Evolutionary conservation across 768 basidiomycete genomes (phyloP).

Genomic region (Lyophyllum shimeji): DNA sequence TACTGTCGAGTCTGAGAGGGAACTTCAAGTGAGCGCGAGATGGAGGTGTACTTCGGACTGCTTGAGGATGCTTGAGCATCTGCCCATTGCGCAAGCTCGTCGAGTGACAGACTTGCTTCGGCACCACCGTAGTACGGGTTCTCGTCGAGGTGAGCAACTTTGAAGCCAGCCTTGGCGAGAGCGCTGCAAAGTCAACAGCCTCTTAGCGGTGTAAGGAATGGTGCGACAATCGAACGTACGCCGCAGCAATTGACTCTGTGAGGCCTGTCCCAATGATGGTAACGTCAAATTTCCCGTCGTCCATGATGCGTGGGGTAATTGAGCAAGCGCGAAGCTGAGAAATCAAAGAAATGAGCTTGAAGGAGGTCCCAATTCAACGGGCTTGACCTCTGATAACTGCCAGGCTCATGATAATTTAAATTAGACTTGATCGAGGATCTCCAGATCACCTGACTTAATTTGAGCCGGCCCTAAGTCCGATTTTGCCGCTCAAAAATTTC

Average conservation of each 20-base stretch:
- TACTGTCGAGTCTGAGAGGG: slow-evolving; percentile 70
- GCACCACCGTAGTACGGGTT: slow-evolving; percentile 84
- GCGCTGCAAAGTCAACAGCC: slow-evolving; percentile 51
- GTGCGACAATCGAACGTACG: slow-evolving; percentile 52
- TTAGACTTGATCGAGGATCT: not conserved
- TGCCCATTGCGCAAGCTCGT: slow-evolving; percentile 78
- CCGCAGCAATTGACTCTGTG: slow-evolving; percentile 82
- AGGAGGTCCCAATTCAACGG: too few species aligned
- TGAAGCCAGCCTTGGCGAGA: slow-evolving; percentile 84
- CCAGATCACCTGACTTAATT: slow-evolving; percentile 10
- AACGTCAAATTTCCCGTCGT: slow-evolving; percentile 57
- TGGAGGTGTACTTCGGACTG: slow-evolving; percentile 36
- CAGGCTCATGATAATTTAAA: not conserved
- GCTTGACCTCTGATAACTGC: not conserved
- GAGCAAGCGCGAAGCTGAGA: not conserved
- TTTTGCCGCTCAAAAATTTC: slow-evolving; percentile 25
- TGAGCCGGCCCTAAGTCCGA: slow-evolving; percentile 34
- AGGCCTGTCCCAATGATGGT: slow-evolving; percentile 79
- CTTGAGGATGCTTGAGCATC: slow-evolving; percentile 31
- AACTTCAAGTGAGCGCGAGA: slow-evolving; percentile 41
- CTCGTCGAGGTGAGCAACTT: slow-evolving; percentile 83
- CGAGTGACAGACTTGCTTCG: slow-evolving; percentile 78
- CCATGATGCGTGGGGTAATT: slow-evolving; percentile 20
- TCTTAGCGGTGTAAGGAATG: not conserved
- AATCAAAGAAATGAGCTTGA: not conserved